Evolutionary conservation across 148 eudicot species (phyloP).

Genomic region (Amaranthus palmeri): DNA sequence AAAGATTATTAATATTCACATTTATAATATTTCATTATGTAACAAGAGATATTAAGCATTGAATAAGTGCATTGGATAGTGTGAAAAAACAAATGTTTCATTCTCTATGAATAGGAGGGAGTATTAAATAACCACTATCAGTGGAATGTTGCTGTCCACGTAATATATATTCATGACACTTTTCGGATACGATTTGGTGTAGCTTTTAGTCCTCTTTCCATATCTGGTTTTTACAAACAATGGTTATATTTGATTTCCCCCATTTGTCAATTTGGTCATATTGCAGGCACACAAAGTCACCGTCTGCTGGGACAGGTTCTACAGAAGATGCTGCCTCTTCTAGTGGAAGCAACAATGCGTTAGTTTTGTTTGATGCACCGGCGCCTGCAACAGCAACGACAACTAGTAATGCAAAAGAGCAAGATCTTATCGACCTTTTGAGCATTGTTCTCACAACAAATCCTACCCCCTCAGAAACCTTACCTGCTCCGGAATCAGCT

Average conservation of each 20-base stretch:
- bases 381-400: conserved; percentile 34
- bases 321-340: conserved; percentile 39
- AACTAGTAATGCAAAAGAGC: conserved; percentile 43
- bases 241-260: neutral
- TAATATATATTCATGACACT: neutral
- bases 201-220: neutral
- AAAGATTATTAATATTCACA: too few species aligned
- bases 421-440: conserved; percentile 71
- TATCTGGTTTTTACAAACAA: neutral
- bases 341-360: conserved; percentile 46
- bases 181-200: neutral
- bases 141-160: neutral
- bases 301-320: conserved; percentile 23
- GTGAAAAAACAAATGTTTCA: too few species aligned
- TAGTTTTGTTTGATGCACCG: conserved; percentile 54
- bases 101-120: too few species aligned
- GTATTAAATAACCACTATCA: too few species aligned
- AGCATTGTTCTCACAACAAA: conserved; percentile 60
- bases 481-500: conserved; percentile 31
- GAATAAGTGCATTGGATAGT: too few species aligned
- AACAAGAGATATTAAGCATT: too few species aligned
- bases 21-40: too few species aligned
- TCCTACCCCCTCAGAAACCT: conserved; percentile 33
- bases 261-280: neutral
- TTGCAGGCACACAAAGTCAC: conserved; percentile 71